phyloP scores from a whole-genome alignment of 2,329 filamentous ascomycete species.

The Xylariaceae sp. region DNA sequence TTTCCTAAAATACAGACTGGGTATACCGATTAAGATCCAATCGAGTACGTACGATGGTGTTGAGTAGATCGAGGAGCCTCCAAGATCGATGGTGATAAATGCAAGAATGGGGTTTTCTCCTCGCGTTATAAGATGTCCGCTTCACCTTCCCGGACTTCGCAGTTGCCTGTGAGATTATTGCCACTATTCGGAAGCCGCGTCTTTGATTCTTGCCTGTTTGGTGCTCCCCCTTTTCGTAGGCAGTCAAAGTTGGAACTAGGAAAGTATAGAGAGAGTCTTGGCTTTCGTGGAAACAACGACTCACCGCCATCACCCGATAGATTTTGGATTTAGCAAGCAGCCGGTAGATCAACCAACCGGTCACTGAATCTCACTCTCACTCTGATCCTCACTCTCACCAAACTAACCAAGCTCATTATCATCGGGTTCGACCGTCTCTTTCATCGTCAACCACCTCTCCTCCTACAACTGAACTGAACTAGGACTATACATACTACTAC shows the following conservation, averaged over 20 bases:
- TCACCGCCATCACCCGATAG: neutral
- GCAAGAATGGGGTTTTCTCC: too few species aligned
- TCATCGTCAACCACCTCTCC: conserved; percentile 1
- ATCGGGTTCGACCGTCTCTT: neutral
- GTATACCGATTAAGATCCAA: neutral
- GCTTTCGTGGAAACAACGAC: neutral
- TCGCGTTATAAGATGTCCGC: too few species aligned
- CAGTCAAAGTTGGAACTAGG: neutral
- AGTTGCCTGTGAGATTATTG: neutral
- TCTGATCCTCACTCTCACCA: neutral
- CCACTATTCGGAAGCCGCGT: neutral
- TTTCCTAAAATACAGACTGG: neutral
- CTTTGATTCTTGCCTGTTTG: neutral
- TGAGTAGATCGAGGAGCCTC: too few species aligned
- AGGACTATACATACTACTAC: conserved; percentile 17
- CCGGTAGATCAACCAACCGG: neutral
- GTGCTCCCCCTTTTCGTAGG: neutral
- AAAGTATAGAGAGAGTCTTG: neutral
- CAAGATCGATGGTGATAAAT: too few species aligned
- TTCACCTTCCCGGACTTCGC: neutral
- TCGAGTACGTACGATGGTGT: too few species aligned
- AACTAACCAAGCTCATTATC: neutral
- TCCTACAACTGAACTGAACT: conserved; percentile 12
- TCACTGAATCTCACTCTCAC: neutral
- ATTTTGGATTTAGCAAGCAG: neutral